A percentile compares a stretch with the other conserved stretches of the same genome.
These are phyloP conservation scores for Rhazya stricta DNA, from an alignment of 257 asterid species.

Conservation along the genomic window DNA sequence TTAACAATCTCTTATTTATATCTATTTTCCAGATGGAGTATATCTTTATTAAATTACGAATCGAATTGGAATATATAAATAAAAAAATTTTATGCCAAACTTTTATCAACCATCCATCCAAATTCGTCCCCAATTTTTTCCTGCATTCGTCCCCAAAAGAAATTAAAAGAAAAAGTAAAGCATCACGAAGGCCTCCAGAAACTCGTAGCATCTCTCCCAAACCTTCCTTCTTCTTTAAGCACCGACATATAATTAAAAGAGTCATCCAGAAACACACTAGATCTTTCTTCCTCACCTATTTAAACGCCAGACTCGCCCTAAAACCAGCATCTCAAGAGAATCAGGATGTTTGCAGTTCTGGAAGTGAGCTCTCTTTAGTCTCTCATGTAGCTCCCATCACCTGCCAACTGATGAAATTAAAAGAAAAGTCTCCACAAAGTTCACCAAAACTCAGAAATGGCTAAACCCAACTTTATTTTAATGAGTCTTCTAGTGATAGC, in stretches of 20 bases:
- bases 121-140: too few species aligned
- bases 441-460: slow-evolving; percentile 1
- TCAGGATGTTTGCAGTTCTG: not conserved
- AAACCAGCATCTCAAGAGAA: not conserved
- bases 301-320: not conserved
- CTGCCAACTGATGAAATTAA: too few species aligned
- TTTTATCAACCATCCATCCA: too few species aligned
- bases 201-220: not conserved
- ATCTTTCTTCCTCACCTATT: not conserved
- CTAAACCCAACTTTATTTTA: not conserved
- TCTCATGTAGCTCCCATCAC: too few species aligned
- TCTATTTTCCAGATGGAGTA: too few species aligned
- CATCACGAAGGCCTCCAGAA: slow-evolving; percentile 4
- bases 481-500: slow-evolving; percentile 3
- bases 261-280: slow-evolving; percentile 10
- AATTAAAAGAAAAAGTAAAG: too few species aligned
- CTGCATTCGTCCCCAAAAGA: too few species aligned
- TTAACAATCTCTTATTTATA: too few species aligned
- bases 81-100: too few species aligned
- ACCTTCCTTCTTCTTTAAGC: not conserved
- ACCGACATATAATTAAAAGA: not conserved
- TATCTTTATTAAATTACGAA: too few species aligned
- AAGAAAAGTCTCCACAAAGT: too few species aligned
- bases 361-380: not conserved
- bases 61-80: too few species aligned